Base-by-base conservation (phyloP, 192 early-diverging fungal species). In the Entomortierella parvispora region DNA sequence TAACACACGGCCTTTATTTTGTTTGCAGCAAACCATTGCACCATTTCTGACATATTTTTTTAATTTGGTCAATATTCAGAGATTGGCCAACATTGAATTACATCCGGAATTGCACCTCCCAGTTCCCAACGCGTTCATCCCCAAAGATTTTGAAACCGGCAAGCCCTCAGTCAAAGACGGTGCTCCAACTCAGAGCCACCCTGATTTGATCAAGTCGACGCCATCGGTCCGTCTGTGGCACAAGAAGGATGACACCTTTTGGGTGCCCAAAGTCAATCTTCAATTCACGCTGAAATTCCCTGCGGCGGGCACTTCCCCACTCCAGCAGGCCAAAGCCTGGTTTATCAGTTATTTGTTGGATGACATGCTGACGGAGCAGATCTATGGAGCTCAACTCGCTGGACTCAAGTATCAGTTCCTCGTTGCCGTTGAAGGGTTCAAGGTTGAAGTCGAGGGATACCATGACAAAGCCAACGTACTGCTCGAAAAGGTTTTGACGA, bases 201-300 rank as follows among this genome's bases (percentile, higher is more conserved):
- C 93, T 4, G 46, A 58, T 23, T 77, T 95, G 44, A 81, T 94
- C 53, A 68, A 64, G 26, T 87, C 93, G n/a, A 83, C 85, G 8
- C 40, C 75, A 0, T n/a, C 75, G 11, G 42, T 84, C 26, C 89
- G 94, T 44, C 62, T 97, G 67, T 99, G 97, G 97, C 89, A 94
- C 82, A 96, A 97, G 69, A 93, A 93, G 71, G 97, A 99, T 79
- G 94, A 97, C 80, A 89, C 86, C 11, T 99, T 96, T 69, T 91
- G 89, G 84, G 85, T 96, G 17, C 97, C 97, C 31, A 93, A 95
- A 54, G 93, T 90, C 46, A 87, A 90, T 60, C 70, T 94, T 18
- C 85, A 84, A 45, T 83, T 97, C 40, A 64, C 72, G 25, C 71
- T 90, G 0, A 46, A 8, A n/a, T 69, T 62, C 4, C 65, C 69